These are phyloP conservation scores for Athelia psychrophila DNA, from an alignment of 1,284 basidiomycete genomes.

Conservation along the genomic window DNA sequence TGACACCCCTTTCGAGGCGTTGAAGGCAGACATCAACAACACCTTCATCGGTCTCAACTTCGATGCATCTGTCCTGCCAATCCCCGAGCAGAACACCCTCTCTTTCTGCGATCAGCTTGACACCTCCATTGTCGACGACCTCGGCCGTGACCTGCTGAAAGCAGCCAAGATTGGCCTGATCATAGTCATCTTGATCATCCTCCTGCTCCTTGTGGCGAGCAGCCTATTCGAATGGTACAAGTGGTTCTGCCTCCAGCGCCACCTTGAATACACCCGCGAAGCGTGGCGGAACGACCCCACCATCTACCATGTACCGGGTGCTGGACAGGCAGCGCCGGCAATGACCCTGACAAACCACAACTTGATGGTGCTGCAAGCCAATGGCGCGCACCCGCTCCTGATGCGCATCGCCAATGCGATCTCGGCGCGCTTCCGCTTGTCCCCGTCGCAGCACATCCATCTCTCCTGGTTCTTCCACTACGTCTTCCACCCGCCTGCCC, in stretches of 20 bases:
- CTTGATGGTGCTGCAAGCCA: constrained; percentile 68
- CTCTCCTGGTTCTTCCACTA: constrained; percentile 85
- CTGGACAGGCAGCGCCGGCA: constrained; percentile 38
- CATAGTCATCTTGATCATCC: constrained; percentile 60
- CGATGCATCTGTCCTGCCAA: constrained; percentile 68
- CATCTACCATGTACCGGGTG: constrained; percentile 34
- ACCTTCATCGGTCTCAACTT: constrained; percentile 74
- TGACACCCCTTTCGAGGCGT: constrained; percentile 79
- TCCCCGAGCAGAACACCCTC: constrained; percentile 64
- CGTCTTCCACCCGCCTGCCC: constrained; percentile 85
- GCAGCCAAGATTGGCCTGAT: constrained; percentile 76
- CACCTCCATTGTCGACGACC: constrained; percentile 80
- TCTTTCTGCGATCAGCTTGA: constrained; percentile 77
- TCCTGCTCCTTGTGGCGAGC: constrained; percentile 64
- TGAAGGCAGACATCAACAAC: constrained; percentile 86
- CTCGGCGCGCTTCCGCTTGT: constrained; percentile 46
- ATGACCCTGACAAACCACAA: constrained; percentile 71
- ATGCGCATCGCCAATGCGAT: constrained; percentile 60
- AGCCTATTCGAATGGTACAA: constrained; percentile 78
- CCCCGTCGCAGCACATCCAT: constrained; percentile 58
- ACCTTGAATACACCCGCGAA: constrained; percentile 67
- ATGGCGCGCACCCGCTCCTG: constrained; percentile 67
- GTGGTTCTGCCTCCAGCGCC: constrained; percentile 64
- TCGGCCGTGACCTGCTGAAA: constrained; percentile 73
- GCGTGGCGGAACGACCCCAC: constrained; percentile 75